Evolutionary conservation across 2,329 filamentous ascomycete species (phyloP).

Genomic region (Penicillium brevicompactum): DNA sequence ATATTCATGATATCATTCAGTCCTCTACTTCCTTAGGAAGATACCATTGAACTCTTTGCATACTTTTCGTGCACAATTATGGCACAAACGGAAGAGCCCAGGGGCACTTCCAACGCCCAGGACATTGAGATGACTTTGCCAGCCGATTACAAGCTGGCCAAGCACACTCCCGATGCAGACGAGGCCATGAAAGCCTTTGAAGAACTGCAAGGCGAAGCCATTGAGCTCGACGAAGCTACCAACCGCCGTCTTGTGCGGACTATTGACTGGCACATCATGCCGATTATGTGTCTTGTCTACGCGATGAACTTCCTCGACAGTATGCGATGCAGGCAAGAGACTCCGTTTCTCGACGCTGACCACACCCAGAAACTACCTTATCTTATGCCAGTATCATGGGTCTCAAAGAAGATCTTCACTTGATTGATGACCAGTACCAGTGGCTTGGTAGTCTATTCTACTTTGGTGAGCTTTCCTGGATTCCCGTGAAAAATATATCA

Average conservation of each 20-base stretch:
- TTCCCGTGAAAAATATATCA: too few relatives aligned
- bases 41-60: not conserved
- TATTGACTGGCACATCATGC: slow-evolving; percentile 62
- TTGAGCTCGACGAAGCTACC: slow-evolving; percentile 55
- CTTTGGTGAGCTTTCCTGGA: slow-evolving; percentile 38
- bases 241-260: slow-evolving; percentile 56
- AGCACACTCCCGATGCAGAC: slow-evolving; percentile 57
- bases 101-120: not conserved
- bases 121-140: slow-evolving; percentile 6
- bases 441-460: slow-evolving; percentile 58
- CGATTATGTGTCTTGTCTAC: slow-evolving; percentile 41
- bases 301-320: slow-evolving; percentile 13
- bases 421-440: slow-evolving; percentile 51
- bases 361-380: slow-evolving; percentile 46
- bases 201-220: slow-evolving; percentile 46
- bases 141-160: slow-evolving; percentile 15
- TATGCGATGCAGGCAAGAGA: not conserved
- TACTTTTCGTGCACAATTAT: not conserved
- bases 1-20: slow-evolving; percentile 3
- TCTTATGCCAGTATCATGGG: slow-evolving; percentile 59
- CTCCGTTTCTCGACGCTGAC: not conserved
- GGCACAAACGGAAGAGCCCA: not conserved
- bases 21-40: not conserved
- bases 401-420: slow-evolving; percentile 49
- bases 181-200: slow-evolving; percentile 59